phyloP scores from a whole-genome alignment of 768 basidiomycete species.

The Basidioascus undulatus region DNA sequence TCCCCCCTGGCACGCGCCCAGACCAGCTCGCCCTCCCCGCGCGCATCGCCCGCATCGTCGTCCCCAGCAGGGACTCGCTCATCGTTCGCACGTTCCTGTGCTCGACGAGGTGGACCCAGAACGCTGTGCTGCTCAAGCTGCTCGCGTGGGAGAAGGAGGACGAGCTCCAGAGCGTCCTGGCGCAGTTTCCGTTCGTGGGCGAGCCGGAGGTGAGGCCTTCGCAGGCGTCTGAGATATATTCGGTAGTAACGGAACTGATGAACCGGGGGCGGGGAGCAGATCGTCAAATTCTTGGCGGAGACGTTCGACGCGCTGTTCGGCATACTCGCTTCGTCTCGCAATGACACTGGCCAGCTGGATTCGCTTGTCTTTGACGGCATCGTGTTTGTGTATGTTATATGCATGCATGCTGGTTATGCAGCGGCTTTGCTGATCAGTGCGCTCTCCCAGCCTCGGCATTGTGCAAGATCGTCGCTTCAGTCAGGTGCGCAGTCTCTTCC shows the following conservation, averaged over 20 bases:
- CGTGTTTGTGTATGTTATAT: too few relatives aligned
- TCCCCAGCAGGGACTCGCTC: constrained; percentile 50
- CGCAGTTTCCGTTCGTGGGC: constrained; percentile 70
- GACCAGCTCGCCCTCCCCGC: constrained; percentile 35
- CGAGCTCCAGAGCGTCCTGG: constrained; percentile 41
- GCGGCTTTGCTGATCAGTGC: too few relatives aligned
- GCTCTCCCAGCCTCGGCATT: too few relatives aligned
- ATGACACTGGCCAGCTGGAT: constrained; percentile 56
- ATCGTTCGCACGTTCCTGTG: constrained; percentile 70
- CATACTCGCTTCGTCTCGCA: constrained; percentile 50
- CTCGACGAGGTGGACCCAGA: constrained; percentile 80
- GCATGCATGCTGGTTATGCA: too few relatives aligned
- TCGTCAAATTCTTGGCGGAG: constrained; percentile 71
- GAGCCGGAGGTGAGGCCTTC: constrained; percentile 38
- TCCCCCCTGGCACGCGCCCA: constrained; percentile 29
- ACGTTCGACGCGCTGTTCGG: constrained; percentile 85
- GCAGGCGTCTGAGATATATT: not conserved
- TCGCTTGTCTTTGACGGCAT: constrained; percentile 74
- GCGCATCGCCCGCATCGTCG: constrained; percentile 34
- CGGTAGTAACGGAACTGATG: not conserved
- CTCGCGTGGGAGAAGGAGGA: constrained; percentile 53
- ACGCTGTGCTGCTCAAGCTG: constrained; percentile 52
- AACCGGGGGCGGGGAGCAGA: constrained; percentile 14
- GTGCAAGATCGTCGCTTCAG: constrained; percentile 88
- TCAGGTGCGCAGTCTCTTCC: too few relatives aligned